Base-by-base conservation (phyloP, 2,329 filamentous ascomycete species). In the Emergomyces pasteurianus region DNA sequence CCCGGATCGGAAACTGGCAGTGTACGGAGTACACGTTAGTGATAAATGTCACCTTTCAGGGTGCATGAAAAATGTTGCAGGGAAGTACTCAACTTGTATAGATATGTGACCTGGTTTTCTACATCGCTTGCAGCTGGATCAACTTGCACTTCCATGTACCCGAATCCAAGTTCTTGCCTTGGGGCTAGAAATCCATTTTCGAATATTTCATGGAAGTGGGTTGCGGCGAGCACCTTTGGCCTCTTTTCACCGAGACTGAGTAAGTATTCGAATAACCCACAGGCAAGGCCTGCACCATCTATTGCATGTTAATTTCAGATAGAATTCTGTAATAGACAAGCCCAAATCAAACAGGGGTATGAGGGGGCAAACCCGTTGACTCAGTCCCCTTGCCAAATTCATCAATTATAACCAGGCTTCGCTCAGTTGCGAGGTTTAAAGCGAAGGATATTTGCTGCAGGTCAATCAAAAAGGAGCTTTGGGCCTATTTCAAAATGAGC, bases 401-500 rank as follows among this genome's bases (percentile, higher is more conserved):
- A 67, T 99, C 94, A 52, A 97, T 84, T n/a, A 99, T 79, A 1
- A 99, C 72, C 6, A 99, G 78, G 68, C 89, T 96, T 55, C 84
- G 82, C 14, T 82, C 78, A 0, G 91, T 96, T 3, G 87, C 85
- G 59, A 90, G 82, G 61, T 82, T 88, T 57, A 94, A 79, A 0
- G 89, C 85, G 60, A 94, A 82, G 0, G 88, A 86, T 12, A 94
- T 85, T 69, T 99, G 92, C 67, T 94, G 90, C 21, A 99, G 74
- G 67, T 99, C 94, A 58, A 90, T 90, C 83, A 86, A 86, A 71
- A 88, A 88, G 4, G 84, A 83, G 66, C 84, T 87, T 68, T 87
- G 83, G 9, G 79, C 77, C 72, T 81, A 65, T 38, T 38, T 34
- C n/a, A 62, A 54, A n/a, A n/a, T 55, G 9, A 40, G 57, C 46